phyloP scores from a whole-genome alignment of 768 basidiomycete genomes.

The Tricholoma flavovirens region DNA sequence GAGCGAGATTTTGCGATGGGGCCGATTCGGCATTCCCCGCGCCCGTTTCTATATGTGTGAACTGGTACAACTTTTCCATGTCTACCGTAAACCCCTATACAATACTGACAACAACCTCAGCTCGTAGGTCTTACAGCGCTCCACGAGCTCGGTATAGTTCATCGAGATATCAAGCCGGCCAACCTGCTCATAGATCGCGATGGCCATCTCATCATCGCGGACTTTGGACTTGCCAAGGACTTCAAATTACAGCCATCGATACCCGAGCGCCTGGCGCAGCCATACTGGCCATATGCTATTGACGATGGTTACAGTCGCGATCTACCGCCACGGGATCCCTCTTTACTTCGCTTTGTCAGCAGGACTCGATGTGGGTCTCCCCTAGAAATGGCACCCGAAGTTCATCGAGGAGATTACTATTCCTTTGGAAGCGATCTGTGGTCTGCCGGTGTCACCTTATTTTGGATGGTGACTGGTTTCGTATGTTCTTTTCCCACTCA shows the following conservation, averaged over 20 bases:
- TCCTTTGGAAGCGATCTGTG: conserved; percentile 12
- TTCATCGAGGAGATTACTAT: conserved; percentile 5
- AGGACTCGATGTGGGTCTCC: conserved; percentile 7
- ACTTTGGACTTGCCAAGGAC: conserved; percentile 28
- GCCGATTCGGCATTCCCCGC: conserved; percentile 15
- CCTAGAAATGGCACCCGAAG: conserved; percentile 11
- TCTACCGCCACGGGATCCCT: not conserved
- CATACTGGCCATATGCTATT: conserved; percentile 26
- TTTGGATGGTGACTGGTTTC: conserved; percentile 10
- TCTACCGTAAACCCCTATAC: not conserved
- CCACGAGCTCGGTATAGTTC: conserved; percentile 27
- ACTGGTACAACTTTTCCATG: conserved; percentile 19
- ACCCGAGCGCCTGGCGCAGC: conserved; percentile 25
- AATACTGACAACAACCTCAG: conserved; percentile 10
- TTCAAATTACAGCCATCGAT: conserved; percentile 19
- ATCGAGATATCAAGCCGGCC: conserved; percentile 29
- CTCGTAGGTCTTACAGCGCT: conserved; percentile 26
- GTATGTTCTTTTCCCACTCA: conserved; percentile 2
- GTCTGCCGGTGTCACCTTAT: conserved; percentile 10
- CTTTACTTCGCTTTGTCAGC: not conserved
- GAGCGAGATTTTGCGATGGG: conserved; percentile 23
- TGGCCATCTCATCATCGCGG: conserved; percentile 27
- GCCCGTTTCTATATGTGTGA: conserved; percentile 31
- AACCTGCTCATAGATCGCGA: conserved; percentile 26
- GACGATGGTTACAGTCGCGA: conserved; percentile 10